These are phyloP conservation scores for Rhynchosporium secalis DNA, from an alignment of 2,329 filamentous ascomycete species.

Conservation along the genomic window DNA sequence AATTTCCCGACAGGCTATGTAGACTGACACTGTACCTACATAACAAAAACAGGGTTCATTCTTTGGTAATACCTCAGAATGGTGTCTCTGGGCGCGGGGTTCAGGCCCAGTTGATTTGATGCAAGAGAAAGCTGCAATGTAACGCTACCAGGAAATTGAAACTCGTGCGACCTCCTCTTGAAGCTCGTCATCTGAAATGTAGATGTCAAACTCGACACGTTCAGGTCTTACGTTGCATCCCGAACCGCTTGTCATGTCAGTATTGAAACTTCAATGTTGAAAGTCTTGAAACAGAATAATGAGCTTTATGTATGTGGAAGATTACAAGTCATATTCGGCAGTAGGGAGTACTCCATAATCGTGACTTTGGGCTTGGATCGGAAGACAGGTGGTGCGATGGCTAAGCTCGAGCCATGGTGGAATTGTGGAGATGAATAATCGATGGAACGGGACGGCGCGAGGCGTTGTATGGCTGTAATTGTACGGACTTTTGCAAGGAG, in stretches of 20 bases:
- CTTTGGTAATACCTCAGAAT: not conserved
- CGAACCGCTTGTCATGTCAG: too few relatives aligned
- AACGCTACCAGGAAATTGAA: constrained; percentile 2
- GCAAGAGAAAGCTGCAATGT: constrained; percentile 5
- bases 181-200: not conserved
- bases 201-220: not conserved
- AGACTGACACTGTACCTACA: too few relatives aligned
- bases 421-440: not conserved
- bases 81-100: not conserved
- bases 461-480: not conserved
- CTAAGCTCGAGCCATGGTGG: not conserved
- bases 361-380: not conserved
- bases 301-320: not conserved
- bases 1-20: too few relatives aligned
- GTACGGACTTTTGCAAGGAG: not conserved
- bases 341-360: not conserved
- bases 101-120: not conserved
- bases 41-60: not conserved
- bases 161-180: too few relatives aligned
- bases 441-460: constrained; percentile 5
- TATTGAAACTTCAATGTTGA: not conserved
- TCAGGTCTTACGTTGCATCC: constrained; percentile 1
- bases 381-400: not conserved
- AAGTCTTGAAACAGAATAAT: not conserved
- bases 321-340: constrained; percentile 7